Evolutionary conservation across 2,329 filamentous ascomycete species (phyloP), one percentile per base, ranked within the genome.

Genomic region (Alternaria sp.): DNA sequence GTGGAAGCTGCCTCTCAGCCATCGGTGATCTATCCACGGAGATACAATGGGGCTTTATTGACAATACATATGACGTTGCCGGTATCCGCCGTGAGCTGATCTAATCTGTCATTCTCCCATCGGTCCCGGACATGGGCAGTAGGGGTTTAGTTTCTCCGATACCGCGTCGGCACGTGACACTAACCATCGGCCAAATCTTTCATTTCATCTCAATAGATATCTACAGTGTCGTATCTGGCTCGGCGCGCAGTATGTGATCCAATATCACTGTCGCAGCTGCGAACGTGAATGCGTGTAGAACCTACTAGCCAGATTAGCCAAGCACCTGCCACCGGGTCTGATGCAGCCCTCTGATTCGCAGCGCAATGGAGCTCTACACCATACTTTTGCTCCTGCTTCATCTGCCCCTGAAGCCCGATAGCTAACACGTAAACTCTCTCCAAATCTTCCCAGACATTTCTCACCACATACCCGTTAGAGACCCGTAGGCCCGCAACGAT

Each of bases 231-330:
- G 8, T 61, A 45, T 64, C 44, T 28, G 16, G 53, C 45, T 54
- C 48, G 52, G 49, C 40, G 40, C 54, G 43, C 54, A 38, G 34
- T 44, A 36, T 51, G 34, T 63, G 60, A 46, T 63, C 66, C 69
- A 72, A 71, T 74, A 62, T 64, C 57, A 27, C 61, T n/a, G 68
- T 54, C 45, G 61, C 60, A 60, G 53, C 53, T 32, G 58, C 54
- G 28, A 68, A 72, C 64, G 70, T 72, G 71, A 67, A 54, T 52
- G 27, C 44, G 49, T 34, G 59, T 54, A 51, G 14, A 62, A 30
- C 52, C 40, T 60, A 48, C 71, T 73, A 70, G 44, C 70, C 61
- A 56, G 55, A 67, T 62, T 58, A 52, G 63, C 61, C 62, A 62
- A 69, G 64, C 57, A 50, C 27, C 54, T 65, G 60, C 63, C 63